phyloP scores from a whole-genome alignment of 257 asterid species.

The Mitragyna speciosa region DNA sequence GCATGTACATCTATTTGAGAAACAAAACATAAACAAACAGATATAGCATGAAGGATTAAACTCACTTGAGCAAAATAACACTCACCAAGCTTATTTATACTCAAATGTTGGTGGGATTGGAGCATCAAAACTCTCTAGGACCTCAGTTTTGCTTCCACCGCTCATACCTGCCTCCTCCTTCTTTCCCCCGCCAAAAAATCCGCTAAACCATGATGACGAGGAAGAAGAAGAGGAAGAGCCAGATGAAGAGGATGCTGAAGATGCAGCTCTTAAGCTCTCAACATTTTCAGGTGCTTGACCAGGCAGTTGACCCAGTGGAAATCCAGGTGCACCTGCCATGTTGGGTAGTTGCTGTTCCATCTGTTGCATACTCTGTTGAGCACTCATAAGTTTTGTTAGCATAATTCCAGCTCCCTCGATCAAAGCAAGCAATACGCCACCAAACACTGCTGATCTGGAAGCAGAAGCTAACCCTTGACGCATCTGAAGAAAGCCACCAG shows the following conservation, averaged over 20 bases:
- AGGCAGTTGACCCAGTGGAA: constrained; percentile 60
- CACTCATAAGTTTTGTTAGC: constrained; percentile 61
- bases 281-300: constrained; percentile 54
- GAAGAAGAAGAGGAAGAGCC: constrained; percentile 22
- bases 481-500: constrained; percentile 90
- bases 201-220: constrained; percentile 77
- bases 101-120: constrained; percentile 90
- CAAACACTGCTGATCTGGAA: constrained; percentile 67
- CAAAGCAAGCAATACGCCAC: constrained; percentile 79
- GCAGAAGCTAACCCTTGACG: constrained; percentile 77
- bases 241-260: constrained; percentile 33
- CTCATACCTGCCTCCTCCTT: constrained; percentile 45
- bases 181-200: constrained; percentile 58
- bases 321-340: constrained; percentile 53
- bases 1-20: too few species aligned
- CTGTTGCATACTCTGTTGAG: constrained; percentile 51
- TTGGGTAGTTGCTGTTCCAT: constrained; percentile 28
- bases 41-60: not conserved
- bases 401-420: constrained; percentile 88
- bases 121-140: constrained; percentile 92
- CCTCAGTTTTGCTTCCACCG: constrained; percentile 74
- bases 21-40: not conserved
- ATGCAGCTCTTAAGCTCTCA: constrained; percentile 37
- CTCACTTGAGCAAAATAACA: not conserved
- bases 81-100: constrained; percentile 50